Conservation (phyloP, 805 yeast genomes). For the fission yeast (Schizosaccharomyces pombe) region DNA sequence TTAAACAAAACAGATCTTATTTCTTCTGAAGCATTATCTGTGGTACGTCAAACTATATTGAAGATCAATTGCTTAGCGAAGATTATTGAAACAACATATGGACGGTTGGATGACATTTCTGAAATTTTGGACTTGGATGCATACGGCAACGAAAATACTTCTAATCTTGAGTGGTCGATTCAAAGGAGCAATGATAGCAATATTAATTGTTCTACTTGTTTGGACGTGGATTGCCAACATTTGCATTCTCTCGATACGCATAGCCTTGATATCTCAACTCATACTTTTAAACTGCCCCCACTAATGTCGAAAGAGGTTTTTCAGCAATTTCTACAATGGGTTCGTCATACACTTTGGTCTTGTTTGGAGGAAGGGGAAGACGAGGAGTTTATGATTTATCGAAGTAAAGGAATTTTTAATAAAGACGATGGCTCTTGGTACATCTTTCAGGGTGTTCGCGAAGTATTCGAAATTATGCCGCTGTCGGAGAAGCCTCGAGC, state of each 20-base stretch:
- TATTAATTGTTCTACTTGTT: not conserved
- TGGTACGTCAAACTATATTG: conserved; percentile 16
- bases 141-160: conserved; percentile 24
- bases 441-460: conserved; percentile 79
- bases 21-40: conserved; percentile 11
- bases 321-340: conserved; percentile 29
- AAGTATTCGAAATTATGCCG: conserved; percentile 56
- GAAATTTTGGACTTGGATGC: conserved; percentile 59
- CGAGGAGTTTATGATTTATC: not conserved
- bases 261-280: conserved; percentile 24
- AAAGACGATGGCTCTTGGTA: conserved; percentile 20
- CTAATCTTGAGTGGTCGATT: conserved; percentile 5
- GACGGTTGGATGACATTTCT: conserved; percentile 38
- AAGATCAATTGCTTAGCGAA: conserved; percentile 50
- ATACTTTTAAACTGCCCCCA: conserved; percentile 24
- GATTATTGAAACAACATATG: conserved; percentile 40
- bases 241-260: conserved; percentile 8
- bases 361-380: conserved; percentile 12
- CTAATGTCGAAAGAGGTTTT: conserved; percentile 20
- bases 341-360: conserved; percentile 65
- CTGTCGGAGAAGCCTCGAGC: conserved; percentile 14
- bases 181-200: conserved; percentile 10
- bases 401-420: conserved; percentile 42
- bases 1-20: conserved; percentile 55
- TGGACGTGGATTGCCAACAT: conserved; percentile 6